These are phyloP conservation scores for Buddleja alternifolia DNA, from an alignment of 257 asterid species.

Conservation along the genomic window DNA sequence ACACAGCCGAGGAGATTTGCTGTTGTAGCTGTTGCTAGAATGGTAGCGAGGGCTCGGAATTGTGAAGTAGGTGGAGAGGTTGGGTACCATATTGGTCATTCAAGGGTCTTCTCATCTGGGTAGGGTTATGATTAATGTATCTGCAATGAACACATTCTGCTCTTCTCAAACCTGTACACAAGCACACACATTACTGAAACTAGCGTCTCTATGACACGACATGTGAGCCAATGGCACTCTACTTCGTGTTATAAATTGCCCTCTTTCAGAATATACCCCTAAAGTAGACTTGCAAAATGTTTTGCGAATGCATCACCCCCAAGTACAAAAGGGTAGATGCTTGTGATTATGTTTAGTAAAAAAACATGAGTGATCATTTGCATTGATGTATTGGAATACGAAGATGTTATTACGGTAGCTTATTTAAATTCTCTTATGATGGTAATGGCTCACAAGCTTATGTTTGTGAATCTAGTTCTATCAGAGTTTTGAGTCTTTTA, in stretches of 20 bases:
- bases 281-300: not conserved
- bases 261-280: not conserved
- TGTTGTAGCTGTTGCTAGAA: slow-evolving; percentile 93
- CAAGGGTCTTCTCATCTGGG: slow-evolving; percentile 79
- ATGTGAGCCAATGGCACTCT: not conserved
- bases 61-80: slow-evolving; percentile 93
- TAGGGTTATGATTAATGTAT: slow-evolving; percentile 36
- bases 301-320: not conserved
- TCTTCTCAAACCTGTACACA: not conserved
- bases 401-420: not conserved
- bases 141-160: slow-evolving; percentile 12
- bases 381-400: not conserved
- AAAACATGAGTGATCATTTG: too few relatives aligned
- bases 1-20: slow-evolving; percentile 99
- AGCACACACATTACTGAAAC: not conserved
- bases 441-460: not conserved
- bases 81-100: slow-evolving; percentile 97
- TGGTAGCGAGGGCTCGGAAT: slow-evolving; percentile 88
- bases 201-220: not conserved
- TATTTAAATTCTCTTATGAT: not conserved
- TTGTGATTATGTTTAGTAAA: too few relatives aligned
- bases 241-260: not conserved
- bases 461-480: not conserved
- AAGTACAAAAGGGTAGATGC: slow-evolving; percentile 2
- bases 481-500: too few relatives aligned